Conservation (phyloP, 108 stramenopile genomes). For the Parietichytrium sp. region DNA sequence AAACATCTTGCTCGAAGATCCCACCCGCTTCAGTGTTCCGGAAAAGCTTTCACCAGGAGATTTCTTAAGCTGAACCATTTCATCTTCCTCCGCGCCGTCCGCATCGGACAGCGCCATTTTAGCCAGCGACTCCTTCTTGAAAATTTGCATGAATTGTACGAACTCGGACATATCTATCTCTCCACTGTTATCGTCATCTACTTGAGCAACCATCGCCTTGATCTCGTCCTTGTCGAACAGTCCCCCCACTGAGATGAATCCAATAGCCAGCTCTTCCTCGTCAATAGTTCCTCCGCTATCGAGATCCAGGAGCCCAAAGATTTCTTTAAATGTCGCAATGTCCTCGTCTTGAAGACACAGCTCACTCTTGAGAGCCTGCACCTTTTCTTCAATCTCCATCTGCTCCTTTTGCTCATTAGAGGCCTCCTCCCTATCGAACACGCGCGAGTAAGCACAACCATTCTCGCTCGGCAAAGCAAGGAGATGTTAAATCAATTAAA, state of each 20-base stretch:
- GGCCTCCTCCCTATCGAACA: no score
- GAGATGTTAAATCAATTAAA: no score
- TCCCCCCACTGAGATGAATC: slow-evolving; percentile 43
- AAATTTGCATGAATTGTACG: slow-evolving; percentile 42
- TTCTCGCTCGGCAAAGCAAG: no score
- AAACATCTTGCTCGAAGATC: no score
- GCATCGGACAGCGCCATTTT: no score
- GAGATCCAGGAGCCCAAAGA: slow-evolving; percentile 43
- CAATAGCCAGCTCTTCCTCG: slow-evolving; percentile 49
- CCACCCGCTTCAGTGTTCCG: no score
- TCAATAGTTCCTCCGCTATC: slow-evolving; percentile 48
- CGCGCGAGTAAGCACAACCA: no score
- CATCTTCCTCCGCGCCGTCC: no score
- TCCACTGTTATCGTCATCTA: slow-evolving; percentile 45
- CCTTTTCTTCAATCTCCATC: slow-evolving; percentile 1
- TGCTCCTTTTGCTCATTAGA: slow-evolving; percentile 38
- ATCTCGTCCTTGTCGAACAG: slow-evolving; percentile 39
- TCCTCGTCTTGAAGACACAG: not conserved
- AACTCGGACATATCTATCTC: slow-evolving; percentile 51
- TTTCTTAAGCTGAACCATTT: no score
- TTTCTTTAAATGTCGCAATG: slow-evolving; percentile 31
- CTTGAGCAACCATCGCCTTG: slow-evolving; percentile 41
- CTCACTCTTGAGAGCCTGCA: not conserved
- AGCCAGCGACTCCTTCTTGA: slow-evolving; percentile 13
- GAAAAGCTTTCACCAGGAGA: no score